Evolutionary conservation across 1,284 basidiomycete species (phyloP).

Genomic region (Tausonia pullulans): DNA sequence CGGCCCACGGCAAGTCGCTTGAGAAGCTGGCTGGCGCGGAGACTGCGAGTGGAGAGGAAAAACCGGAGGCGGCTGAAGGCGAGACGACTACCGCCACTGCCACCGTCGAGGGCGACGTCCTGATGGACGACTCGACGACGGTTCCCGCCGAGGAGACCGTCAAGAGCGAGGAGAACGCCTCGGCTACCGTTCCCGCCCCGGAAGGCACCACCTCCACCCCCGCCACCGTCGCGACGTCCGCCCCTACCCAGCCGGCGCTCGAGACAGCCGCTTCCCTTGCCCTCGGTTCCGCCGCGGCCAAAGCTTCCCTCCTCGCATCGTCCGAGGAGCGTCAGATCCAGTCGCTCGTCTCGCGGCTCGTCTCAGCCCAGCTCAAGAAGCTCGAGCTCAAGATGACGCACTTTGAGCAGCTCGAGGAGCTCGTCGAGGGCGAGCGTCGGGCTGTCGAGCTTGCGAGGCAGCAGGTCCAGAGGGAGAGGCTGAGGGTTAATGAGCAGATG

Average conservation of each 20-base stretch:
- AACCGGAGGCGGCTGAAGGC: conserved; percentile 17
- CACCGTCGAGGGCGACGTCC: conserved; percentile 22
- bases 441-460: conserved; percentile 33
- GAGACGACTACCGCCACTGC: conserved; percentile 2
- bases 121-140: conserved; percentile 19
- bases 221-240: conserved; percentile 10
- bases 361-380: conserved; percentile 84
- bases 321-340: conserved; percentile 76
- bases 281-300: conserved; percentile 77
- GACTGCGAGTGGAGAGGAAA: conserved; percentile 24
- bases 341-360: conserved; percentile 66
- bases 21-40: conserved; percentile 28
- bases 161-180: conserved; percentile 20
- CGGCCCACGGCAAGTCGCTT: conserved; percentile 36
- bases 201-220: conserved; percentile 15
- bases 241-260: conserved; percentile 60
- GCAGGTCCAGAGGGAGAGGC: conserved; percentile 31
- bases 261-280: conserved; percentile 71
- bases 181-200: conserved; percentile 18
- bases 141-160: conserved; percentile 15
- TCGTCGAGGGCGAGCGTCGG: conserved; percentile 66
- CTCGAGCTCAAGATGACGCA: conserved; percentile 85
- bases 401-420: conserved; percentile 81
- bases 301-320: conserved; percentile 69
- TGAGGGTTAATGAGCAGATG: conserved; percentile 28